Conservation (phyloP, 139 green algal species). For the Zygnema cylindricum region DNA sequence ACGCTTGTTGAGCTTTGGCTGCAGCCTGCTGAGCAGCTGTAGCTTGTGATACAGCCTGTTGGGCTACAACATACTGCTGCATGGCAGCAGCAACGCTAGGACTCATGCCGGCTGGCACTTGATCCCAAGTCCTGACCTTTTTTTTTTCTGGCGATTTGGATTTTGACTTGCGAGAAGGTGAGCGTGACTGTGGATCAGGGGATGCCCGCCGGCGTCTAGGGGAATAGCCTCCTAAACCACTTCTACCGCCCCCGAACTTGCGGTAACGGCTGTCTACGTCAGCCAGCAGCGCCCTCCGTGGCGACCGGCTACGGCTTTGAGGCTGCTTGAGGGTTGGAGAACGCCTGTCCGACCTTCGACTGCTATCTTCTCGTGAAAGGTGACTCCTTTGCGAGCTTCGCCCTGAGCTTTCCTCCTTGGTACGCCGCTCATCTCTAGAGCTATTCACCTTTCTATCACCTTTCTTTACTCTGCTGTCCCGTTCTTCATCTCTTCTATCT, state of each 20-base stretch:
- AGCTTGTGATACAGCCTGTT: constrained; percentile 7
- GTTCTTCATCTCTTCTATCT: neutral
- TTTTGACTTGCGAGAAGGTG: neutral
- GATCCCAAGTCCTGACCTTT: neutral
- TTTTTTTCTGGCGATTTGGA: constrained; percentile 9
- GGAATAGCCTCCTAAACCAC: constrained; percentile 40
- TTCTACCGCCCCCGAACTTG: neutral
- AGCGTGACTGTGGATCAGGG: constrained; percentile 4
- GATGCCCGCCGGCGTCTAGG: constrained; percentile 18
- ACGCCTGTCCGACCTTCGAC: neutral
- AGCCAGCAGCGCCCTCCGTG: neutral
- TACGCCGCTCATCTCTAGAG: neutral
- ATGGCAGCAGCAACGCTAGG: constrained; percentile 14
- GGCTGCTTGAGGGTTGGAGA: neutral
- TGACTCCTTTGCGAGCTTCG: neutral
- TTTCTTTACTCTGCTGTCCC: neutral
- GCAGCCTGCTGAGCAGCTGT: constrained; percentile 13
- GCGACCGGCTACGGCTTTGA: neutral
- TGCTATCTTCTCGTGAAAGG: neutral
- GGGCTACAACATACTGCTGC: constrained; percentile 16
- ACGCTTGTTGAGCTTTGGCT: neutral
- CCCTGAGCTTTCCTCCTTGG: constrained; percentile 11
- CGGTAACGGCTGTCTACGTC: neutral
- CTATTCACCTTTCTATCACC: constrained; percentile 2
- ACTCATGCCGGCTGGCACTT: neutral